phyloP scores from a whole-genome alignment of 495 filamentous ascomycete genomes.

The Xylaria curta region DNA sequence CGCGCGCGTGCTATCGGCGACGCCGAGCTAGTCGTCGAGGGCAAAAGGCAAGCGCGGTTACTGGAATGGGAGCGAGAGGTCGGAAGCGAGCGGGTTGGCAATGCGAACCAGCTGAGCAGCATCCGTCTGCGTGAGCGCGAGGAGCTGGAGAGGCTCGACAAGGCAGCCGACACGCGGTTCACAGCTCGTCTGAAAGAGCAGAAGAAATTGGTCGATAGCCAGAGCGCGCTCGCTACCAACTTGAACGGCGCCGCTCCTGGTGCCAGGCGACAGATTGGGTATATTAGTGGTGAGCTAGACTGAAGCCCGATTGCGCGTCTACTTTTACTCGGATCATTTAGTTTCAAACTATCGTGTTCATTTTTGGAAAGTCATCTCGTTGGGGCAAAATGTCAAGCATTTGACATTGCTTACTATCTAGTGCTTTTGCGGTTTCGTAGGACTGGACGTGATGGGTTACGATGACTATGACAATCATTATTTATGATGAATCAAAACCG shows the following conservation, averaged over 20 bases:
- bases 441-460: neutral
- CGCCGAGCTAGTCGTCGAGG: slow-evolving; percentile 47
- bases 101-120: slow-evolving; percentile 47
- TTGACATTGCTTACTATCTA: too few species aligned
- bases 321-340: neutral
- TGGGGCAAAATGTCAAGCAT: too few species aligned
- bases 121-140: slow-evolving; percentile 51
- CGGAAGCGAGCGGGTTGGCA: slow-evolving; percentile 43
- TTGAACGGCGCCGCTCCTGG: slow-evolving; percentile 42
- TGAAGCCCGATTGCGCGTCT: slow-evolving; percentile 25
- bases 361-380: neutral
- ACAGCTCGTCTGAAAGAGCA: slow-evolving; percentile 49
- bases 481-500: neutral
- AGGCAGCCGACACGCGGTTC: slow-evolving; percentile 43
- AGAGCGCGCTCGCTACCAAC: slow-evolving; percentile 48
- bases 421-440: neutral
- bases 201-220: slow-evolving; percentile 53
- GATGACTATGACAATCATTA: neutral
- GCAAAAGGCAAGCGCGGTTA: slow-evolving; percentile 40
- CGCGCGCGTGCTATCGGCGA: slow-evolving; percentile 47
- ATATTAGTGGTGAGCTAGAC: slow-evolving; percentile 43
- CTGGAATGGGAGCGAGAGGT: slow-evolving; percentile 48
- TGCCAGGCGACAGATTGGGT: slow-evolving; percentile 52
- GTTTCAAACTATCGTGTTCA: neutral
- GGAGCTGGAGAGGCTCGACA: slow-evolving; percentile 49